Evolutionary conservation across 2,329 filamentous ascomycete genomes (phyloP).

Genomic region (Sporothrix brunneoviolacea): DNA sequence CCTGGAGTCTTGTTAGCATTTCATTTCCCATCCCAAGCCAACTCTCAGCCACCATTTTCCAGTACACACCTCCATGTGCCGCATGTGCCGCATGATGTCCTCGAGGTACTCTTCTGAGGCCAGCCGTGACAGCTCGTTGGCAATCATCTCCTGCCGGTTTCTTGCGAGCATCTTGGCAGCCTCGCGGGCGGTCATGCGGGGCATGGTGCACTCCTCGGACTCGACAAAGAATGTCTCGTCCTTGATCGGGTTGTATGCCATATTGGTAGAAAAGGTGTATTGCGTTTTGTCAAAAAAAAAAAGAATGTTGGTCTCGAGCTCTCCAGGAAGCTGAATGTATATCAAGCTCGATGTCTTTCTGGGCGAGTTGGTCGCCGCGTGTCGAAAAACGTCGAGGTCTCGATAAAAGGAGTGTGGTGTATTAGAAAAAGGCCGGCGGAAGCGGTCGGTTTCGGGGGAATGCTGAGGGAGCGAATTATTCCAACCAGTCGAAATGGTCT

Average conservation of each 20-base stretch:
- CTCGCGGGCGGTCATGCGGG: constrained; percentile 64
- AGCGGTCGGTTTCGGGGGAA: constrained; percentile 24
- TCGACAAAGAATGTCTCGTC: constrained; percentile 51
- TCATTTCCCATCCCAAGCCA: no score
- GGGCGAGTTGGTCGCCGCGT: constrained; percentile 11
- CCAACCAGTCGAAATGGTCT: constrained; percentile 34
- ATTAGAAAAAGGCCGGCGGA: constrained; percentile 15
- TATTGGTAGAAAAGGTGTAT: constrained; percentile 17
- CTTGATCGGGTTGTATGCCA: constrained; percentile 26
- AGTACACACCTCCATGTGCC: constrained; percentile 83
- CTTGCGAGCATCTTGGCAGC: constrained; percentile 71
- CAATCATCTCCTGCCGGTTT: constrained; percentile 80
- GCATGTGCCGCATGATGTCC: constrained; percentile 90
- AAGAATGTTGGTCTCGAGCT: constrained; percentile 9
- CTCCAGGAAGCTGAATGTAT: constrained; percentile 15
- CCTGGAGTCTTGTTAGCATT: constrained; percentile 32
- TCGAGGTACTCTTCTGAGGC: constrained; percentile 89
- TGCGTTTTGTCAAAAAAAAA: not conserved
- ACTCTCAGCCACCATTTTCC: no score
- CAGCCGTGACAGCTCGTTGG: constrained; percentile 77
- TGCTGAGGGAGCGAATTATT: constrained; percentile 31
- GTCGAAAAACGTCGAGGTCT: not conserved
- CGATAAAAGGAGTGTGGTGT: constrained; percentile 29
- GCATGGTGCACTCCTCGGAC: constrained; percentile 42
- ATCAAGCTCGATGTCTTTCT: constrained; percentile 1